Evolutionary conservation across 2,329 filamentous ascomycete species (phyloP).

Genomic region (Penicillium aurantiogriseum): DNA sequence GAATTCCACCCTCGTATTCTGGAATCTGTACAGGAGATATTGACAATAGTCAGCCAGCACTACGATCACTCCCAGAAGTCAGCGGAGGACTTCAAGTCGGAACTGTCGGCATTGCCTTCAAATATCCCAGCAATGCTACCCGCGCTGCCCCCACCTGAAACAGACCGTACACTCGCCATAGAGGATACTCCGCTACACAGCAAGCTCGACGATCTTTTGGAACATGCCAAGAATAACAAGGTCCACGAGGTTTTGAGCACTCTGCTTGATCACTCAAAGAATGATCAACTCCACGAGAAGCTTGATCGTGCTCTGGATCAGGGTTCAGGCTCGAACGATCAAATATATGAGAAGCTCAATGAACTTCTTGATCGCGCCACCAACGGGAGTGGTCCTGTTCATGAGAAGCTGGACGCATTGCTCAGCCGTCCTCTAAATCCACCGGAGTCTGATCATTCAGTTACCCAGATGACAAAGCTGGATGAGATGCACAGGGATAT

Average conservation of each 20-base stretch:
- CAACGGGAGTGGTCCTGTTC: slow-evolving; percentile 30
- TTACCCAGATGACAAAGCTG: slow-evolving; percentile 74
- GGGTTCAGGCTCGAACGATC: slow-evolving; percentile 31
- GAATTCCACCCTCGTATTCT: slow-evolving; percentile 89
- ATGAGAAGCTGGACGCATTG: slow-evolving; percentile 36
- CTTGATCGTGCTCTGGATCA: slow-evolving; percentile 48
- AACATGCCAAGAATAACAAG: slow-evolving; percentile 47
- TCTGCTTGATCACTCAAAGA: slow-evolving; percentile 50
- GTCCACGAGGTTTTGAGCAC: slow-evolving; percentile 59
- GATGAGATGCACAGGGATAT: slow-evolving; percentile 89
- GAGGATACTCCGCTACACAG: slow-evolving; percentile 64
- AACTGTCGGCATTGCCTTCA: slow-evolving; percentile 49
- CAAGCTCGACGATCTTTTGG: slow-evolving; percentile 54
- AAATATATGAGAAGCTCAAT: slow-evolving; percentile 60
- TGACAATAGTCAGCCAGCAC: slow-evolving; percentile 77
- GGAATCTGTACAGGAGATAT: slow-evolving; percentile 80
- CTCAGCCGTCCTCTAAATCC: slow-evolving; percentile 56
- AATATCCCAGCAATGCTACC: slow-evolving; percentile 59
- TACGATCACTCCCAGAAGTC: slow-evolving; percentile 80
- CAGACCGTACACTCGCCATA: slow-evolving; percentile 28
- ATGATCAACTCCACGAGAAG: slow-evolving; percentile 58
- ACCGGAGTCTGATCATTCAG: slow-evolving; percentile 65
- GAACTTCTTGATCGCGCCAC: slow-evolving; percentile 38
- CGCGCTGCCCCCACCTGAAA: slow-evolving; percentile 43
- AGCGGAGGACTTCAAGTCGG: slow-evolving; percentile 59